phyloP scores from a whole-genome alignment of 2,329 filamentous ascomycete species.

The Aureobasidium sp. region DNA sequence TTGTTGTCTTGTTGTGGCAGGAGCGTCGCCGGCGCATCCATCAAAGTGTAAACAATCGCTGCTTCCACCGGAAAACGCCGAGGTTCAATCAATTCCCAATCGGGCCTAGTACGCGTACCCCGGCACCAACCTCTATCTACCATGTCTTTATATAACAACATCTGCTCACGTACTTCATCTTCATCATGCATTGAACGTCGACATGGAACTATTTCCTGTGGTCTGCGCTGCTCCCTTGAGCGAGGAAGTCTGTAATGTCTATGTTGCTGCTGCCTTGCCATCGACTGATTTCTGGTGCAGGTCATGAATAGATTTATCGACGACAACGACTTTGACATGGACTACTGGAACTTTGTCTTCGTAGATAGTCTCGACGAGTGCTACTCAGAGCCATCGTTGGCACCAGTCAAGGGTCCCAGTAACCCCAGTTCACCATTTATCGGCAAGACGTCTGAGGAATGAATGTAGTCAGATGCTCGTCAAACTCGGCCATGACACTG shows the following conservation, averaged over 20 bases:
- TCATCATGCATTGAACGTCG: no score
- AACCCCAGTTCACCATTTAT: background rate
- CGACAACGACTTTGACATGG: background rate
- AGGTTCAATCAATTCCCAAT: background rate
- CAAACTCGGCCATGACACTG: background rate
- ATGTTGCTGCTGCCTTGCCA: background rate
- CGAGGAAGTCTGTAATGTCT: background rate
- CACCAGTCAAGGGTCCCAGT: background rate
- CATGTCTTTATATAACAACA: background rate
- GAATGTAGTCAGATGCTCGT: background rate
- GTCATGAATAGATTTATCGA: background rate
- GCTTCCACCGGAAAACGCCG: background rate
- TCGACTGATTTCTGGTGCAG: background rate
- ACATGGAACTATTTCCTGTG: background rate
- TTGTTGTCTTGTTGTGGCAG: background rate
- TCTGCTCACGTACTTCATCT: no score
- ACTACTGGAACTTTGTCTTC: background rate
- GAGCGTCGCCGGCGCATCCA: constrained; percentile 3
- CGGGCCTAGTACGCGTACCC: background rate
- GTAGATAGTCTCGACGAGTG: background rate
- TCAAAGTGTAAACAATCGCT: constrained; percentile 8
- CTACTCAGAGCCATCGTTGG: background rate
- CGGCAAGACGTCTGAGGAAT: background rate
- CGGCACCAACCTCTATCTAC: background rate
- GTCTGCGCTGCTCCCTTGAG: background rate